phyloP scores from a whole-genome alignment of 805 yeast species.

The Danielia reshetovae region DNA sequence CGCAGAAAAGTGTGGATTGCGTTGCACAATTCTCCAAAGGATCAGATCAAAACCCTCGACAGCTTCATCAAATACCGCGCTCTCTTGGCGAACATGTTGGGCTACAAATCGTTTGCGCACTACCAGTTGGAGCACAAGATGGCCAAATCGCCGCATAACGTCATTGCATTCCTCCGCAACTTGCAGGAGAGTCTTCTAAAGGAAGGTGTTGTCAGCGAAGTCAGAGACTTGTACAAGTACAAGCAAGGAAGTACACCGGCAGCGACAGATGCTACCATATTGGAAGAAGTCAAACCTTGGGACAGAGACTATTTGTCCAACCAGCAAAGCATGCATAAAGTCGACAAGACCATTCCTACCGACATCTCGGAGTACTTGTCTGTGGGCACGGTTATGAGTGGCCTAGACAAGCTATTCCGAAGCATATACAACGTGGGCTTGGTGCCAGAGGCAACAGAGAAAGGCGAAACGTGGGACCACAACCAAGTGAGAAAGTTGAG shows the following conservation, averaged over 20 bases:
- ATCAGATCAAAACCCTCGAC: slow-evolving; percentile 59
- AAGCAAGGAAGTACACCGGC: slow-evolving; percentile 15
- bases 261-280: slow-evolving; percentile 34
- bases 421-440: slow-evolving; percentile 74
- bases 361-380: slow-evolving; percentile 73
- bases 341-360: slow-evolving; percentile 27
- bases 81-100: slow-evolving; percentile 67
- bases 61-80: slow-evolving; percentile 63
- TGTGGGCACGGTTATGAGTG: slow-evolving; percentile 80
- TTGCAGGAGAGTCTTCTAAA: slow-evolving; percentile 47
- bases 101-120: slow-evolving; percentile 64
- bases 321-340: slow-evolving; percentile 14
- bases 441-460: slow-evolving; percentile 55
- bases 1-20: slow-evolving; percentile 73
- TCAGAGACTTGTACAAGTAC: slow-evolving; percentile 42
- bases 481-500: slow-evolving; percentile 77
- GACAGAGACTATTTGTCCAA: slow-evolving; percentile 67
- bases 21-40: slow-evolving; percentile 58
- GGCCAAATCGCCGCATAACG: slow-evolving; percentile 81
- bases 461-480: slow-evolving; percentile 82
- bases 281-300: slow-evolving; percentile 72
- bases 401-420: slow-evolving; percentile 67
- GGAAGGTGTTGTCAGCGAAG: slow-evolving; percentile 53
- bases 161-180: slow-evolving; percentile 59
- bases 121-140: slow-evolving; percentile 86